These are phyloP conservation scores for Backusella tuberculispora DNA, from an alignment of 192 early-diverging fungal genomes.

Conservation along the genomic window DNA sequence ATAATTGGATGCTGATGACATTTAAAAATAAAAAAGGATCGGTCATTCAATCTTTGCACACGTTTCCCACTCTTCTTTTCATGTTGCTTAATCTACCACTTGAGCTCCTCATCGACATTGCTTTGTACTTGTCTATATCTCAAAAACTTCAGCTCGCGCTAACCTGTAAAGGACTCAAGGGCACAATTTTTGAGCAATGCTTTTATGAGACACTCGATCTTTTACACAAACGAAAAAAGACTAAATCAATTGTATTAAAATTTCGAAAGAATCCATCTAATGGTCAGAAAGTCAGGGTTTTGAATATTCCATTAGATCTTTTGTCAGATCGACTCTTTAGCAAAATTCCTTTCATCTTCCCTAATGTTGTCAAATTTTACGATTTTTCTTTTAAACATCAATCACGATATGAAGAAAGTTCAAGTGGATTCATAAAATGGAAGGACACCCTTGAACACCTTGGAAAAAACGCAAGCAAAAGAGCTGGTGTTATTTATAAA, in stretches of 20 bases:
- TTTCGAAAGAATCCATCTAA: neutral
- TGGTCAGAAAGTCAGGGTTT: neutral
- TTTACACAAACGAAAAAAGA: too few relatives aligned
- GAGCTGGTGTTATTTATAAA: neutral
- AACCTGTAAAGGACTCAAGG: too few relatives aligned
- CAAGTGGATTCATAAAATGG: neutral
- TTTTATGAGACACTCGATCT: too few relatives aligned
- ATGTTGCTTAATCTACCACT: too few relatives aligned
- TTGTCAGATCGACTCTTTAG: neutral
- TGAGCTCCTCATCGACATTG: too few relatives aligned
- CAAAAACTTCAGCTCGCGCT: too few relatives aligned
- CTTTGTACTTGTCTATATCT: too few relatives aligned
- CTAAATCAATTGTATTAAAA: neutral
- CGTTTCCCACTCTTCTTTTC: too few relatives aligned
- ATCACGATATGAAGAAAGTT: neutral
- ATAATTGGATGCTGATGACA: too few relatives aligned
- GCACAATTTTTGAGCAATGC: too few relatives aligned
- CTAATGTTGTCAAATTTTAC: neutral
- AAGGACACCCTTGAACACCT: neutral
- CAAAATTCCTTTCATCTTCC: neutral
- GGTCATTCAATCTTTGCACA: too few relatives aligned
- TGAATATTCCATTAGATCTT: neutral
- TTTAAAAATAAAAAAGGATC: too few relatives aligned
- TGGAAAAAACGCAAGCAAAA: neutral
- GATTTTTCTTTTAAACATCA: neutral